Evolutionary conservation across 2,329 filamentous ascomycete genomes (phyloP), one percentile per base, ranked within the genome.

Genomic region (Penicillium expansum): DNA sequence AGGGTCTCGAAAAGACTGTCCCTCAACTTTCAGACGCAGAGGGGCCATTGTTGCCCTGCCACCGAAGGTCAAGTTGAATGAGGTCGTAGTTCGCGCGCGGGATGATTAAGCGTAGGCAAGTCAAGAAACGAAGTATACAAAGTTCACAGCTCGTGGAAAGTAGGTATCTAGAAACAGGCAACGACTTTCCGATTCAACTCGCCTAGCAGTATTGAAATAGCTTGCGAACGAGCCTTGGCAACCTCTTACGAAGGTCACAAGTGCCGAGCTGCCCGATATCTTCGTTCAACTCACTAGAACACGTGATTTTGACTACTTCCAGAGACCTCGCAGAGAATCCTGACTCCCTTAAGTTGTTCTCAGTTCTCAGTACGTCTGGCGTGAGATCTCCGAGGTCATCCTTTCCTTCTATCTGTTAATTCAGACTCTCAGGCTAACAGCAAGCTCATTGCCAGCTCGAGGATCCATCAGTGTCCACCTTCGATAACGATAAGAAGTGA

Each of bases 21-120:
- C 89, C 69, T 97, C 91, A 67, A 99, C 93, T 24, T 84, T 86
- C 49, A 99, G 81, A 52, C 89, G 87, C 51, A 93, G 83, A 22
- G 85, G 80, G 59, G 88, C 80, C 91, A 96, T 96, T 16, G 11
- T 48, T 63, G 32, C 32, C 9, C 37, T 39, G 10, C 5, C 20
- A 24, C 22, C 22, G 18, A 43, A 27, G 22, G 16, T 51, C 14
- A 10, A 30, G 18, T 20, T 16, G 32, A 27, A 22, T n/a, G 50
- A 22, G 7, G 13, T 27, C 29, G 49, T 9, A 7, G 38, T 9
- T 33, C 20, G 22, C 16, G 22, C 16, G 38, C 18, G 14, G 30
- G 22, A 38, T 9, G 24, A 8, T 35, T 3, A 10, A 43, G 49
- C 9, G 22, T 30, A 20, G 20, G 30, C 14, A 49, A 32, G 51